These are phyloP conservation scores for Fonsecaea nubica DNA, from an alignment of 2,329 filamentous ascomycete genomes.

Conservation along the genomic window DNA sequence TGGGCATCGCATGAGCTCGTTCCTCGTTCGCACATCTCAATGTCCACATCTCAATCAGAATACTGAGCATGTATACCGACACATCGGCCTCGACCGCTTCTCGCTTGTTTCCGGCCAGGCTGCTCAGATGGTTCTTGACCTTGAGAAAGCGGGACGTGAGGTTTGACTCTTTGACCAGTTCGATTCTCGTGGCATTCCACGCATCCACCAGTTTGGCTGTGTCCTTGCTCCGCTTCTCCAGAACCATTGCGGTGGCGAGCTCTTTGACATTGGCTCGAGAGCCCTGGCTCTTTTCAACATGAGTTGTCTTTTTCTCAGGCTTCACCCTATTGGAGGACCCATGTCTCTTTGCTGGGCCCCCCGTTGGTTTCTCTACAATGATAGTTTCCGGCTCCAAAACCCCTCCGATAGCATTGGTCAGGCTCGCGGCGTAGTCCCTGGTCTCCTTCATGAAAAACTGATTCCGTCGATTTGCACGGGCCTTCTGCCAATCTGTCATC, in stretches of 20 bases:
- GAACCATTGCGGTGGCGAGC: neutral
- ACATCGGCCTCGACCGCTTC: neutral
- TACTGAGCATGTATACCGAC: neutral
- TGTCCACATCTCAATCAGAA: constrained; percentile 2
- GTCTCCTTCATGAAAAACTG: constrained; percentile 8
- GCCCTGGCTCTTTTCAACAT: neutral
- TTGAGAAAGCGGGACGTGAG: neutral
- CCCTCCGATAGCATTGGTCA: neutral
- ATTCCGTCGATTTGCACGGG: neutral
- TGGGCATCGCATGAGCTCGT: neutral
- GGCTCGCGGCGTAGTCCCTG: neutral
- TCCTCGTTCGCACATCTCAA: neutral
- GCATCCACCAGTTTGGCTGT: neutral
- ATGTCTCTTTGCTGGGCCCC: neutral
- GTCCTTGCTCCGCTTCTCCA: neutral
- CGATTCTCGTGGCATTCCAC: neutral
- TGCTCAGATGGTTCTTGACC: neutral
- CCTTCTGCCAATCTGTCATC: neutral
- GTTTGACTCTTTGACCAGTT: neutral
- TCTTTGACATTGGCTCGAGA: neutral
- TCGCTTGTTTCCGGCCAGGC: neutral
- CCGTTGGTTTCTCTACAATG: neutral
- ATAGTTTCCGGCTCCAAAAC: neutral
- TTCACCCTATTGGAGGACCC: neutral
- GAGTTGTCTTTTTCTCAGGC: neutral